These are phyloP conservation scores for Bruguiera gymnorhiza DNA, from an alignment of 345 rosid species.

Conservation along the genomic window DNA sequence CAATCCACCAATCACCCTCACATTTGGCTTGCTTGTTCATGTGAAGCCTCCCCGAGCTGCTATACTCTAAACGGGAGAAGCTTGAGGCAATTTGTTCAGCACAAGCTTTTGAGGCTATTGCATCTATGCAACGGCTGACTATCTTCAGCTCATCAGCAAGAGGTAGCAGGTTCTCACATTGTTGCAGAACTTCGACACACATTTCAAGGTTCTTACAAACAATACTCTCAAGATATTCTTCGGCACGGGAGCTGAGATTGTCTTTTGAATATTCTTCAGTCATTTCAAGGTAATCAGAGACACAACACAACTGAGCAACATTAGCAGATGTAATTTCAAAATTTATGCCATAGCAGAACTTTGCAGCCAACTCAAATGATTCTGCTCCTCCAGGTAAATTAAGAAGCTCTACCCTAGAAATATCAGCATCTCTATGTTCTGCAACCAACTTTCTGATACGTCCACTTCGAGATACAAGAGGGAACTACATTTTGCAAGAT, in stretches of 20 bases:
- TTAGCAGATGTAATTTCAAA: slow-evolving; percentile 83
- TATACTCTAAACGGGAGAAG: slow-evolving; percentile 89
- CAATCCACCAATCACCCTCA: slow-evolving; percentile 95
- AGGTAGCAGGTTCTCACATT: slow-evolving; percentile 82
- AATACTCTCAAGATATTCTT: slow-evolving; percentile 79
- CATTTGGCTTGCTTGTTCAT: slow-evolving; percentile 80
- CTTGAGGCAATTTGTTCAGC: slow-evolving; percentile 93
- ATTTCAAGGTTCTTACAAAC: slow-evolving; percentile 86
- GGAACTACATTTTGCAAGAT: slow-evolving; percentile 58
- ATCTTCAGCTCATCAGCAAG: slow-evolving; percentile 87
- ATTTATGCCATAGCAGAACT: slow-evolving; percentile 89
- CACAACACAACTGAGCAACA: slow-evolving; percentile 80
- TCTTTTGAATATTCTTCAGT: slow-evolving; percentile 84
- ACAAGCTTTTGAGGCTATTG: slow-evolving; percentile 91
- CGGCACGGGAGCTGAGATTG: slow-evolving; percentile 79
- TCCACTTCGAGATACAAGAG: slow-evolving; percentile 89
- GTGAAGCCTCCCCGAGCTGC: slow-evolving; percentile 97
- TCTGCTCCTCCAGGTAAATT: slow-evolving; percentile 90
- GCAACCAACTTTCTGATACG: slow-evolving; percentile 74
- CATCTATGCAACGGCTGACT: slow-evolving; percentile 76
- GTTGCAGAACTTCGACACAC: slow-evolving; percentile 84
- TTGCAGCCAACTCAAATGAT: slow-evolving; percentile 81
- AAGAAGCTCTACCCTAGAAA: slow-evolving; percentile 85
- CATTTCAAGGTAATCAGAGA: slow-evolving; percentile 94
- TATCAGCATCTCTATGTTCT: slow-evolving; percentile 83